Conservation (phyloP, 495 filamentous ascomycete species). For the Xylaria palmicola region DNA sequence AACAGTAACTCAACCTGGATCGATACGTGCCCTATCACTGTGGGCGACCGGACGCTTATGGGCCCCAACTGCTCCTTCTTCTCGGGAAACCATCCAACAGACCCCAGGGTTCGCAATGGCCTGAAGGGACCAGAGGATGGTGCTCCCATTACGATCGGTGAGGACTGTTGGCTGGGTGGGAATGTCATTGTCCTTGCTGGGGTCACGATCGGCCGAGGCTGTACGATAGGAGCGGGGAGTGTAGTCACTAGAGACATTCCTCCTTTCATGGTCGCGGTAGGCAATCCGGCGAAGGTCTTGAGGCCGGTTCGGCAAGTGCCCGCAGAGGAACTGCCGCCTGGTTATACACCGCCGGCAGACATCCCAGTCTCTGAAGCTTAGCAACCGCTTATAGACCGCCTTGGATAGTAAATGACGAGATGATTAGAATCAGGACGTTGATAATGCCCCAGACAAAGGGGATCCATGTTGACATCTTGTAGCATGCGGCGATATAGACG, state of each 20-base stretch:
- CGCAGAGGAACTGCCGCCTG: slow-evolving; percentile 11
- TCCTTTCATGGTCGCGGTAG: slow-evolving; percentile 60
- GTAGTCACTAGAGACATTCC: slow-evolving; percentile 84
- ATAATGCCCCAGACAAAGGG: slow-evolving; percentile 93
- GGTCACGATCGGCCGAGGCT: slow-evolving; percentile 71
- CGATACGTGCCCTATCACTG: slow-evolving; percentile 74
- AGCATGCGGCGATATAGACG: slow-evolving; percentile 83
- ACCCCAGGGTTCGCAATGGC: slow-evolving; percentile 71
- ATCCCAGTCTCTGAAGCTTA: slow-evolving; percentile 13
- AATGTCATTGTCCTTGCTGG: slow-evolving; percentile 74
- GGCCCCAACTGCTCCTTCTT: slow-evolving; percentile 78
- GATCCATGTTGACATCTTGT: slow-evolving; percentile 96
- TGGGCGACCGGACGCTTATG: slow-evolving; percentile 76
- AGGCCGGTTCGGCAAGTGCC: slow-evolving; percentile 24
- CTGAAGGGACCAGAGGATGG: slow-evolving; percentile 73
- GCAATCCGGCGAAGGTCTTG: slow-evolving; percentile 66
- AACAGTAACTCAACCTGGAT: slow-evolving; percentile 75
- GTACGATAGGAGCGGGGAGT: slow-evolving; percentile 77
- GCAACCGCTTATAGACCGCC: slow-evolving; percentile 70
- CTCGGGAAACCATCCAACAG: slow-evolving; percentile 71
- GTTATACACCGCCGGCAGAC: slow-evolving; percentile 7
- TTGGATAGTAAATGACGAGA: slow-evolving; percentile 93
- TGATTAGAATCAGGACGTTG: slow-evolving; percentile 82
- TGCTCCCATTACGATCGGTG: slow-evolving; percentile 71
- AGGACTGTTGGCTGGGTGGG: slow-evolving; percentile 90